Conservation (phyloP, 805 yeast genomes). For the Priceomyces castillae region DNA sequence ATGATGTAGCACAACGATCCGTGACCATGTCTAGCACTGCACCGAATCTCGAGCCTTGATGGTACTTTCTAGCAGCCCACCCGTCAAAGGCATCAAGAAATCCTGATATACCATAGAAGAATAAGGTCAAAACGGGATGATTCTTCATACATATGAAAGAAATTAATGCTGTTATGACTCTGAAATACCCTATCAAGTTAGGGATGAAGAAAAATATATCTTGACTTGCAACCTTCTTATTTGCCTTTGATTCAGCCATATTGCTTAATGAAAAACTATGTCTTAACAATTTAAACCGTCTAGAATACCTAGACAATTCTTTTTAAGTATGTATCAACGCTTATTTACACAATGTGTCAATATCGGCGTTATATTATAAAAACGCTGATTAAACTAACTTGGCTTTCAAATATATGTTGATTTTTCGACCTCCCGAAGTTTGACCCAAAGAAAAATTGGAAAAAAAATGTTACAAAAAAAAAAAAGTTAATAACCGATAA, state of each 20-base stretch:
- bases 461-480: neutral
- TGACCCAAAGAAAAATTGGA: neutral
- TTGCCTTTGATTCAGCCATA: neutral
- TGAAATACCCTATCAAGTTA: constrained; percentile 82
- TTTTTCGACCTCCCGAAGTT: neutral
- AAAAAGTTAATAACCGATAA: no score
- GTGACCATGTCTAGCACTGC: constrained; percentile 99
- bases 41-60: constrained; percentile 90
- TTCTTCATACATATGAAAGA: constrained; percentile 79
- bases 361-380: neutral
- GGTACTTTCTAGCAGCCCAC: constrained; percentile 82
- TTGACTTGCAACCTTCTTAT: constrained; percentile 29
- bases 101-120: constrained; percentile 83
- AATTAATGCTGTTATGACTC: constrained; percentile 77
- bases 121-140: constrained; percentile 77
- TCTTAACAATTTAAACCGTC: neutral
- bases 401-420: neutral
- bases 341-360: neutral
- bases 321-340: neutral
- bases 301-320: neutral
- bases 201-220: constrained; percentile 82
- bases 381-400: neutral
- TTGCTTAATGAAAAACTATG: neutral
- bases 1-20: constrained; percentile 93
- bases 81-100: constrained; percentile 96